Base-by-base conservation (phyloP, 495 filamentous ascomycete species). In the Echria macrotheca region DNA sequence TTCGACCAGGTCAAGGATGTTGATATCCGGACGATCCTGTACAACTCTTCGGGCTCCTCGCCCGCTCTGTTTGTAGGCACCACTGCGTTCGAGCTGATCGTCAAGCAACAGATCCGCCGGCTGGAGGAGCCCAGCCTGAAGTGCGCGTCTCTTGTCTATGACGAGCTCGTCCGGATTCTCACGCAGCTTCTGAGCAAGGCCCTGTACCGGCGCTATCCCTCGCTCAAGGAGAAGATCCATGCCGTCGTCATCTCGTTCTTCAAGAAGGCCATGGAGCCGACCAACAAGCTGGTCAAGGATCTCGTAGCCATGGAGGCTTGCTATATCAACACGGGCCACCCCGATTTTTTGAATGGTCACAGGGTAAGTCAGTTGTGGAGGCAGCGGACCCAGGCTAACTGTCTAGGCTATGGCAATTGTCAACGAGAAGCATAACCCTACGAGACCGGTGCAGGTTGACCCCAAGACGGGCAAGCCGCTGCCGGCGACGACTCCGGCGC, bases 251-350 rank as follows among this genome's bases (percentile, higher is more conserved):
- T 99, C 53, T 57, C 69, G 8, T 99, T 99, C 70, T 96, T 95
- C 78, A 97, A 97, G 74, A 96, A 94, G 73, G 80, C 86, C 37
- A 94, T 96, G 83, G 89, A 94, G 24, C 94, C 94, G 12, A 94
- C 91, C 23, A 97, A 95, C 69, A 99, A 97, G 76, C 79, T 99
- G 44, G 94, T 99, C 49, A 80, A 69, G 58, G 94, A 99, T 66
- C 71, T 99, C 46, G 93, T 99, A 25, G 66, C 82, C 8, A 97
- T 97, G 94, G 94, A 99, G 66, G 61, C 91, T 11, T 91, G 86
- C 69, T 99, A 99, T 62, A 85, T 99, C 74, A 99, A 99, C 72
- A 99, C 94, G 31, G 94, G 88, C 5, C 94, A 99, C 64, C 94
- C 94, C 15, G 94, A 99, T 65, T 99, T 99, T 70, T 73, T 99